phyloP scores from a whole-genome alignment of 2,329 filamentous ascomycete genomes.

The Monascus ruber region DNA sequence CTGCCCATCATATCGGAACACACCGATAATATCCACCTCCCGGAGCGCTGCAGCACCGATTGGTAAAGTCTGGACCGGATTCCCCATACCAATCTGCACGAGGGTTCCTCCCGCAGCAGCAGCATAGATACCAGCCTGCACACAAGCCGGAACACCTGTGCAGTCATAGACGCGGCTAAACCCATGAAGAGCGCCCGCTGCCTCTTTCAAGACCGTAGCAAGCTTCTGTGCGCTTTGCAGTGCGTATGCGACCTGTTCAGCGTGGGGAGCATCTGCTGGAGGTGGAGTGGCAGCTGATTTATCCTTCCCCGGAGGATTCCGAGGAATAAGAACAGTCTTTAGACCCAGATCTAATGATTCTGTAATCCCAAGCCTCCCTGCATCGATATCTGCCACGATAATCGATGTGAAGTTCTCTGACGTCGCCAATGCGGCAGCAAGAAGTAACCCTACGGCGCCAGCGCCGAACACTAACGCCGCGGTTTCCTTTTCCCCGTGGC shows the following conservation, averaged over 20 bases:
- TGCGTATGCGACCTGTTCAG: conserved; percentile 22
- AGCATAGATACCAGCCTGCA: conserved; percentile 36
- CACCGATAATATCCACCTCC: conserved; percentile 47
- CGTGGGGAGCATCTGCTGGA: conserved; percentile 17
- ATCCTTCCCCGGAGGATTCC: conserved; percentile 11
- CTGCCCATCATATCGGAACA: conserved; percentile 43
- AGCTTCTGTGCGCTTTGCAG: conserved; percentile 25
- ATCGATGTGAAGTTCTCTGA: conserved; percentile 44
- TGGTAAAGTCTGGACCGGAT: conserved; percentile 42
- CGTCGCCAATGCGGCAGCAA: conserved; percentile 46
- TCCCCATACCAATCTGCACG: conserved; percentile 47
- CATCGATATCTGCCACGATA: conserved; percentile 51
- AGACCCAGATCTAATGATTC: conserved; percentile 24
- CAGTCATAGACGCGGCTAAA: conserved; percentile 37
- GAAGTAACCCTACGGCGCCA: conserved; percentile 49
- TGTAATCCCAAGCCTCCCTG: conserved; percentile 45
- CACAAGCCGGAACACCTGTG: conserved; percentile 34
- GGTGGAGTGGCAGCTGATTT: conserved; percentile 12
- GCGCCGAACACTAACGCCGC: conserved; percentile 50
- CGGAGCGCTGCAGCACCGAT: conserved; percentile 44
- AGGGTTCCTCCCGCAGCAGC: conserved; percentile 39
- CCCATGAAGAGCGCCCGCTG: conserved; percentile 16
- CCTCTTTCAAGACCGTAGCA: conserved; percentile 19
- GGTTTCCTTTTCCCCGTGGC: conserved; percentile 14
- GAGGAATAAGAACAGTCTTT: conserved; percentile 28